A percentile compares a stretch with the other conserved stretches of the same genome.
These are phyloP conservation scores for Graphilbum fragrans DNA, from an alignment of 2,329 filamentous ascomycete genomes.

Conservation along the genomic window DNA sequence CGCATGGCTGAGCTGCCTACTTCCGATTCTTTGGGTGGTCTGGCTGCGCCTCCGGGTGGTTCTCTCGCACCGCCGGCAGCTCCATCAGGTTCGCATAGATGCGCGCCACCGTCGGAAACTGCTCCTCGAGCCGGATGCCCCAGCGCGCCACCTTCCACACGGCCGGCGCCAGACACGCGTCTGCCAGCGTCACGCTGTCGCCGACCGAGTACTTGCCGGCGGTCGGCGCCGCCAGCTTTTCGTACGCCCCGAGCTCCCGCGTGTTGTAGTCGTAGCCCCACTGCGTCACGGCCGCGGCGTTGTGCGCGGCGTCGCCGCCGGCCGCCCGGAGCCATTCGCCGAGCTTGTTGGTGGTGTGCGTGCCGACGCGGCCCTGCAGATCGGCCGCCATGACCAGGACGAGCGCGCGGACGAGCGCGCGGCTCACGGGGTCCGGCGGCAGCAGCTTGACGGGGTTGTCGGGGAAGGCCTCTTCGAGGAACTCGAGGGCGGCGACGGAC, in stretches of 20 bases:
- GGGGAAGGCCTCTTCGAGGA: conserved; percentile 43
- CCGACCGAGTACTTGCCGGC: conserved; percentile 43
- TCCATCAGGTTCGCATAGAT: conserved; percentile 33
- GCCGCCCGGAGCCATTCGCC: conserved; percentile 33
- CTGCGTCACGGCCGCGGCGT: conserved; percentile 4
- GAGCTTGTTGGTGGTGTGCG: too few species aligned
- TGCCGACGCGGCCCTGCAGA: conserved; percentile 48
- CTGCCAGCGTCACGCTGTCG: conserved; percentile 42
- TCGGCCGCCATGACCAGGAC: conserved; percentile 42
- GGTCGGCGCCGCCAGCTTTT: conserved; percentile 25
- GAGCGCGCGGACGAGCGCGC: conserved; percentile 41
- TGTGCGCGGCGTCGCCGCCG: conserved; percentile 24
- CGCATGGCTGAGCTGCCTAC: neutral
- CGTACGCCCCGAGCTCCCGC: conserved; percentile 44
- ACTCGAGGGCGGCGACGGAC: conserved; percentile 49
- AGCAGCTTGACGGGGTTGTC: conserved; percentile 28
- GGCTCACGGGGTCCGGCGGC: conserved; percentile 20
- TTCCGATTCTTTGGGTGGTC: conserved; percentile 19
- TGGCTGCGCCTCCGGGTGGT: conserved; percentile 39
- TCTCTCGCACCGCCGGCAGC: conserved; percentile 37
- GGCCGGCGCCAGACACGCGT: conserved; percentile 45
- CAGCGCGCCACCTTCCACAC: conserved; percentile 39
- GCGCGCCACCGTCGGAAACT: conserved; percentile 33
- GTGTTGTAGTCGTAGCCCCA: conserved; percentile 41
- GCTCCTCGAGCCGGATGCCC: conserved; percentile 35